These are phyloP conservation scores for Pythium dissotocum DNA, from an alignment of 352 stramenopile species.

Conservation along the genomic window DNA sequence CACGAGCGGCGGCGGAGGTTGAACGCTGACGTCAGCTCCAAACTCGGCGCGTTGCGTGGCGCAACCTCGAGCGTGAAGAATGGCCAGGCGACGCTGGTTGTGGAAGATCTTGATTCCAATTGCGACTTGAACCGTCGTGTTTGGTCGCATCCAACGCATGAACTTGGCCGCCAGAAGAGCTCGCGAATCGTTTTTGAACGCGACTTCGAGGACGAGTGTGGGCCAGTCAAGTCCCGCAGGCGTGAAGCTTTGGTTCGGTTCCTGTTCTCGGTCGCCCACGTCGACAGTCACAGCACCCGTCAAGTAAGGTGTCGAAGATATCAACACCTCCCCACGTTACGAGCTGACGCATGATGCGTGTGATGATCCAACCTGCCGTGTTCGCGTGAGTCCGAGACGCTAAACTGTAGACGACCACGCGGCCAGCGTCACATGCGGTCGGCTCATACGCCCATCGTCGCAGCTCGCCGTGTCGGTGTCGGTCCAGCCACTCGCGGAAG, in stretches of 20 bases:
- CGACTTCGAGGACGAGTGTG: background rate
- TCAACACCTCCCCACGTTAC: background rate
- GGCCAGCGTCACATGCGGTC: conserved; percentile 5
- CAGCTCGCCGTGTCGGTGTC: conserved; percentile 14
- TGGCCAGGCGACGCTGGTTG: too few species aligned
- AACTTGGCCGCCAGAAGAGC: conserved; percentile 18
- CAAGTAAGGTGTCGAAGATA: background rate
- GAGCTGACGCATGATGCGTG: background rate
- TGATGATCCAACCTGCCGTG: background rate
- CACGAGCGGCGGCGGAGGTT: too few species aligned
- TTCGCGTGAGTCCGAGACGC: background rate
- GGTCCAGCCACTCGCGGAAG: conserved; percentile 15
- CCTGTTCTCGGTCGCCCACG: conserved; percentile 17
- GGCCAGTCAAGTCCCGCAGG: conserved; percentile 9
- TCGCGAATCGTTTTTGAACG: background rate
- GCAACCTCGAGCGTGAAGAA: too few species aligned
- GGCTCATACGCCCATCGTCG: conserved; percentile 28
- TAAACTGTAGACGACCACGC: conserved; percentile 2
- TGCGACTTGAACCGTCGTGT: background rate
- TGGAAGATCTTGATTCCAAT: too few species aligned
- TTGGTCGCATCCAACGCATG: conserved; percentile 22
- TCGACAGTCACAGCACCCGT: background rate
- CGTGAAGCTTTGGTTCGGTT: conserved; percentile 11
- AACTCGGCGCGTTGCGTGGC: too few species aligned
- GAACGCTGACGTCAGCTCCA: too few species aligned